Evolutionary conservation across 352 stramenopile species (phyloP), one percentile per base, ranked within the genome.

Genomic region (Phytophthora fragariaefolia): DNA sequence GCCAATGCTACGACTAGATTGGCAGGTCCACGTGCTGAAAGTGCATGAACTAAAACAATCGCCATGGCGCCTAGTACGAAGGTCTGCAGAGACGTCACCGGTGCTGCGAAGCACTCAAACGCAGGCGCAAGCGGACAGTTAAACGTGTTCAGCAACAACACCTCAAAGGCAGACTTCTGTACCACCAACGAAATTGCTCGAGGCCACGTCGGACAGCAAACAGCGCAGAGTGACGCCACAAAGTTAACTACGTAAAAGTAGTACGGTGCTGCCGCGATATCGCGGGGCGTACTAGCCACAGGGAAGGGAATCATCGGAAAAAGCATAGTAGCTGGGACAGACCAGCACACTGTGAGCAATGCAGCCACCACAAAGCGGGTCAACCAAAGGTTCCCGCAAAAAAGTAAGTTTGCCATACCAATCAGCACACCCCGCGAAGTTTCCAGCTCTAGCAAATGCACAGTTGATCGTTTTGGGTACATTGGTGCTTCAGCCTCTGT

Each of bases 161-260:
- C 61, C 28, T 74, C 63, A 28, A 83, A 85, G 4, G 72, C 59
- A 12, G 69, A 54, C 54, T 80, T 83, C 32, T 85, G 74, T 15
- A 80, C 46, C 10, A 74, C 28, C 34, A 85, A 59, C 45, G 75
- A 69, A 17, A 82, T 38, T 1, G 77, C 69, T 13, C 60, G 60
- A 30, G 54, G 58, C 56, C 64, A 63, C 2, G 55, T 77, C 4
- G 76, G 76, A n/a, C 66, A 71, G 13, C 69, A 69, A 12, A 81
- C 46, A 9, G 73, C 66, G 40, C 76, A 79, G 28, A 80, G 22
- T 0, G 66, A 57, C 6, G 70, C 71, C 26, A 79, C 54, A 1
- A 79, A 73, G 47, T 80, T 83, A 13, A 66, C 64, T 10, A 73
- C 38, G 49, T 71, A 85, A 34, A 81, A 74, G 63, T 73, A 80